These are phyloP conservation scores for Penicillium waksmanii DNA, from an alignment of 495 filamentous ascomycete species.

Conservation along the genomic window DNA sequence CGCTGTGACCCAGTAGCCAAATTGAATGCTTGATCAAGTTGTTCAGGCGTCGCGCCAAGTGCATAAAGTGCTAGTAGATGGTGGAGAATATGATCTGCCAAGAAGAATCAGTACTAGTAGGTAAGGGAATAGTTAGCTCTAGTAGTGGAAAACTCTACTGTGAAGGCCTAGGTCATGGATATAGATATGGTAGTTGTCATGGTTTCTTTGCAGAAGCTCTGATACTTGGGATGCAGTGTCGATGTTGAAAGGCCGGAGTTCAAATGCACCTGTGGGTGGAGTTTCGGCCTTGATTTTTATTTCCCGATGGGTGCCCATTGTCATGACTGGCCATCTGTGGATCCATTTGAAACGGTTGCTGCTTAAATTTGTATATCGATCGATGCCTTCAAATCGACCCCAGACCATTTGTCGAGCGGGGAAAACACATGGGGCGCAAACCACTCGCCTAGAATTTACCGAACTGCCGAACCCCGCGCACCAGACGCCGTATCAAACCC, in stretches of 20 bases:
- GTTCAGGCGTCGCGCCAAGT: slow-evolving; percentile 27
- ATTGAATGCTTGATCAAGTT: slow-evolving; percentile 34
- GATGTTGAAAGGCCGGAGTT: slow-evolving; percentile 6
- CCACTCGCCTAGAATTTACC: background rate
- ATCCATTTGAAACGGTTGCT: background rate
- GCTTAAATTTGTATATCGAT: background rate
- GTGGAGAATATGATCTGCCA: slow-evolving; percentile 41
- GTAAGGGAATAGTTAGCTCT: background rate
- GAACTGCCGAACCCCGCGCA: slow-evolving; percentile 5
- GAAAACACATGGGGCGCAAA: background rate
- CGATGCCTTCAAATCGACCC: too few relatives aligned
- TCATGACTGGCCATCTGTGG: background rate
- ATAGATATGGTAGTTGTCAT: slow-evolving; percentile 27
- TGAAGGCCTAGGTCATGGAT: slow-evolving; percentile 25
- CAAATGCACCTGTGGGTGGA: slow-evolving; percentile 11
- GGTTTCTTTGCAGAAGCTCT: slow-evolving; percentile 21
- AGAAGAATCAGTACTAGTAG: background rate
- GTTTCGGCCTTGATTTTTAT: slow-evolving; percentile 7
- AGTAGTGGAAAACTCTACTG: slow-evolving; percentile 7
- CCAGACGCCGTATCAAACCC: background rate
- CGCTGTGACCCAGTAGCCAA: slow-evolving; percentile 31
- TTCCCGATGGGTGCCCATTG: slow-evolving; percentile 6
- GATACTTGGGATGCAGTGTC: slow-evolving; percentile 12
- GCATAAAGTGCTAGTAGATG: slow-evolving; percentile 32
- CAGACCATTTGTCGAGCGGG: background rate